Conservation (phyloP, 2,329 filamentous ascomycete species). For the Davidsoniella virescens region DNA sequence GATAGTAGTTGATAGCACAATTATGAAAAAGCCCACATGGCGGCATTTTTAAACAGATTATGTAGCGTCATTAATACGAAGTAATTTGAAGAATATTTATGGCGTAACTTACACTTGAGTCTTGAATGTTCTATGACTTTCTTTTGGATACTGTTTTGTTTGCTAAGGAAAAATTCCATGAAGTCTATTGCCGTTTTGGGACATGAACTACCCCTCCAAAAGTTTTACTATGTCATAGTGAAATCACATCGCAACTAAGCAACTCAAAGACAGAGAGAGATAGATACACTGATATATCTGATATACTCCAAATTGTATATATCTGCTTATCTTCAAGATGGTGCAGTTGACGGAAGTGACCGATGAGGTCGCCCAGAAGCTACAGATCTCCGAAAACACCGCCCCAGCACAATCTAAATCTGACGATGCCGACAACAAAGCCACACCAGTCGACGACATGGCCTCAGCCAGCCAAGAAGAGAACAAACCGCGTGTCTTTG, state of each 20-base stretch:
- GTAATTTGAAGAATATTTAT: too few relatives aligned
- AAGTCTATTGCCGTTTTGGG: conserved; percentile 4
- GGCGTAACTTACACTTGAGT: too few relatives aligned
- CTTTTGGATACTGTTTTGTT: not conserved
- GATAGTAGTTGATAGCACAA: too few relatives aligned
- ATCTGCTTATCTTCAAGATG: not conserved
- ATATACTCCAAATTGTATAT: too few relatives aligned
- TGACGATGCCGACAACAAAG: conserved; percentile 2
- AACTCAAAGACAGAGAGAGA: too few relatives aligned
- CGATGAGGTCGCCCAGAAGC: not conserved
- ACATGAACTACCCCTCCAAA: conserved; percentile 4
- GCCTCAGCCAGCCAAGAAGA: conserved; percentile 20
- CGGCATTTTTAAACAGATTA: too few relatives aligned
- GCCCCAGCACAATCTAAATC: not conserved
- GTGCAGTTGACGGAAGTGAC: not conserved
- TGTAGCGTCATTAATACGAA: too few relatives aligned
- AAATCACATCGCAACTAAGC: too few relatives aligned
- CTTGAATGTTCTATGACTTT: not conserved
- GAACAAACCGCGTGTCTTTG: conserved; percentile 40
- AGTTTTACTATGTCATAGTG: not conserved
- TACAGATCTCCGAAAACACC: not conserved
- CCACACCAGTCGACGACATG: not conserved
- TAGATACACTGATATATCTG: too few relatives aligned
- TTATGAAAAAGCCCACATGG: too few relatives aligned
- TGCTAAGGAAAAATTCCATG: not conserved